These are phyloP conservation scores for Curvularia sp. DNA, from an alignment of 2,329 filamentous ascomycete species.

Conservation along the genomic window DNA sequence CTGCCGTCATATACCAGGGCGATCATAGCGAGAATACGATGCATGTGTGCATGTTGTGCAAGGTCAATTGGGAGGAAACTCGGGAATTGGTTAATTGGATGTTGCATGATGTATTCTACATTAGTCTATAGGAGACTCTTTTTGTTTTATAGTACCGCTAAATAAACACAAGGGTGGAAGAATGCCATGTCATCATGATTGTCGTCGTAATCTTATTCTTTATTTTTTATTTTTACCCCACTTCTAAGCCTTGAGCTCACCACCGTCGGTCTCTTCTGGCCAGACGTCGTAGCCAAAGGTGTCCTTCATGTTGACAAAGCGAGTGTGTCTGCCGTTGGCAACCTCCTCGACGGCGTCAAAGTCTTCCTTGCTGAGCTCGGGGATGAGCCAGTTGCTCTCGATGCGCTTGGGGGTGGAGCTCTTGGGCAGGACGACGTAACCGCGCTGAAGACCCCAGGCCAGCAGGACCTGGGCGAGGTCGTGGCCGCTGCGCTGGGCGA, in stretches of 20 bases:
- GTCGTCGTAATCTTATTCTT: slow-evolving; percentile 1
- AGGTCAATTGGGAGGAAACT: background rate
- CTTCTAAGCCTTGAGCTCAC: slow-evolving; percentile 36
- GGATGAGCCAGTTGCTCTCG: slow-evolving; percentile 69
- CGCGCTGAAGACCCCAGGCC: slow-evolving; percentile 83
- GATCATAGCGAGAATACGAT: background rate
- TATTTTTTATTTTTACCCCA: background rate
- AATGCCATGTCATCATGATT: slow-evolving; percentile 10
- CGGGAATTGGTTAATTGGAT: slow-evolving; percentile 3
- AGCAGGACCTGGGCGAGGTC: slow-evolving; percentile 82
- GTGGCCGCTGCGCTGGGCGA: slow-evolving; percentile 77
- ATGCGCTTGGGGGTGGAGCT: slow-evolving; percentile 53
- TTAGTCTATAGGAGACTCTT: slow-evolving; percentile 24
- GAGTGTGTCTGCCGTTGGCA: slow-evolving; percentile 69
- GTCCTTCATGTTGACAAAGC: slow-evolving; percentile 84
- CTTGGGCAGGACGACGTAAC: slow-evolving; percentile 53
- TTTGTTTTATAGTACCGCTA: slow-evolving; percentile 32
- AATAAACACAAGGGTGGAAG: slow-evolving; percentile 12
- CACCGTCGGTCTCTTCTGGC: slow-evolving; percentile 50
- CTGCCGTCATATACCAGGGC: background rate
- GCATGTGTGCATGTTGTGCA: background rate
- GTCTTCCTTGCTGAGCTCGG: slow-evolving; percentile 62
- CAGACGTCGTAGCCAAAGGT: slow-evolving; percentile 76
- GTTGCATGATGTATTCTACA: slow-evolving; percentile 22
- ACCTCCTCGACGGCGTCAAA: slow-evolving; percentile 69